These are phyloP conservation scores for Yamadazyma dushanensis DNA, from an alignment of 1,139 yeast genomes.

Conservation along the genomic window DNA sequence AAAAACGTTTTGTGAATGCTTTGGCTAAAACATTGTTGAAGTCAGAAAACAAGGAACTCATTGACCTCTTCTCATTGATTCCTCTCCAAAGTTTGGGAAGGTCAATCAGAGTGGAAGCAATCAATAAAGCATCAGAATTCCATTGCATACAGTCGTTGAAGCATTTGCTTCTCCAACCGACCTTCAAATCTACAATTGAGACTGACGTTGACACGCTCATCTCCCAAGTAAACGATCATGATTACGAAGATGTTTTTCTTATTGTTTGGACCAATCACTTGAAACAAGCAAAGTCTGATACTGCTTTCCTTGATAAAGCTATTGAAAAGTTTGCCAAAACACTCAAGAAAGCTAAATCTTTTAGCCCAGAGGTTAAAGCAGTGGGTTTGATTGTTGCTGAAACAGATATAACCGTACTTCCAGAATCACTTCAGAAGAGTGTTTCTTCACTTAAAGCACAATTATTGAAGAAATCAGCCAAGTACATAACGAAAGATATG, in stretches of 20 bases:
- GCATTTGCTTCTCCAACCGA: conserved; percentile 47
- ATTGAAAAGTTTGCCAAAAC: conserved; percentile 14
- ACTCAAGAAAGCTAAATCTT: conserved; percentile 6
- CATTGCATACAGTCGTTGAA: conserved; percentile 18
- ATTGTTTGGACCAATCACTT: conserved; percentile 32
- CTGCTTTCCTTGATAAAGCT: conserved; percentile 7
- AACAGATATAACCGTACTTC: conserved; percentile 4
- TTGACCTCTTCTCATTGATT: conserved; percentile 22
- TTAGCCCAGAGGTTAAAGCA: conserved; percentile 9
- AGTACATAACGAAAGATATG: background rate
- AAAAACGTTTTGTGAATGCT: conserved; percentile 25
- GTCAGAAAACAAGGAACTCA: conserved; percentile 2
- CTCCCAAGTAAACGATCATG: conserved; percentile 19
- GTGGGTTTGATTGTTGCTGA: conserved; percentile 6
- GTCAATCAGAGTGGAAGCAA: conserved; percentile 33
- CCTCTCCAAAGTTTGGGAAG: conserved; percentile 56
- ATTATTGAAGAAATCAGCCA: conserved; percentile 1
- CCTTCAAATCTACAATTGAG: conserved; percentile 54
- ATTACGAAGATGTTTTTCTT: conserved; percentile 19
- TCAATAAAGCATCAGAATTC: conserved; percentile 29
- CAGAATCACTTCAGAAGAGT: background rate
- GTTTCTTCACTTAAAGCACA: background rate
- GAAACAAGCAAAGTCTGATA: conserved; percentile 24
- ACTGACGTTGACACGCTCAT: conserved; percentile 30
- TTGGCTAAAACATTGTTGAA: conserved; percentile 24